Conservation (phyloP, 2,329 filamentous ascomycete species). For the Tolypocladium cylindrosporum region DNA sequence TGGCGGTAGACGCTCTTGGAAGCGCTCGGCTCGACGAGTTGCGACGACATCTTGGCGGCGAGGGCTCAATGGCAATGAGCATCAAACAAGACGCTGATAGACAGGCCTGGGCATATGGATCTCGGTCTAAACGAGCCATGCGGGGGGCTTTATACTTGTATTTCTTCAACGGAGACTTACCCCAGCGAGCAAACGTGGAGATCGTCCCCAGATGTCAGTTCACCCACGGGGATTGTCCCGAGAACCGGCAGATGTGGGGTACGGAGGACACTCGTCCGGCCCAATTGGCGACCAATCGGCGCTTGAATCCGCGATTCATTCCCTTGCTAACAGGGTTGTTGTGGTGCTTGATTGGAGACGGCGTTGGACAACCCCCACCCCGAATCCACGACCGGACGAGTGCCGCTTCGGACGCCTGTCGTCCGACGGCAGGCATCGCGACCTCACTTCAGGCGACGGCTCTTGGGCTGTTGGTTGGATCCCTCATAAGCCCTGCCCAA, state of each 20-base stretch:
- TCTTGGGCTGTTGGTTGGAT: no score
- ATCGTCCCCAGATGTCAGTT: background rate
- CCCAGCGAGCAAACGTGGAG: background rate
- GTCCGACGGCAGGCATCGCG: background rate
- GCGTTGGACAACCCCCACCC: background rate
- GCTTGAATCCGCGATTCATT: background rate
- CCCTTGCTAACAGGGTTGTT: background rate
- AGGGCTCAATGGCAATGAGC: background rate
- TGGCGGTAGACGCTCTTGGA: constrained; percentile 8
- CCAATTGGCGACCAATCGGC: background rate
- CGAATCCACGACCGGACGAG: background rate
- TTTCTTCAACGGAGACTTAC: background rate
- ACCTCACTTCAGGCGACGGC: background rate
- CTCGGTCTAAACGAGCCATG: background rate
- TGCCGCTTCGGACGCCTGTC: background rate
- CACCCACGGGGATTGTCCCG: background rate
- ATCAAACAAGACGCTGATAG: background rate
- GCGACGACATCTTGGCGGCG: background rate
- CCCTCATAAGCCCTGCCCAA: background rate
- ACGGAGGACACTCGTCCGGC: constrained; percentile 1
- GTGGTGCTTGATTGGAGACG: background rate
- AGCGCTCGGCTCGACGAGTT: background rate
- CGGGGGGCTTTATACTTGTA: background rate
- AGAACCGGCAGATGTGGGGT: background rate
- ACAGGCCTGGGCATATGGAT: no score